Base-by-base conservation (phyloP, 257 asterid species). In the Przewalskia tangutica region DNA sequence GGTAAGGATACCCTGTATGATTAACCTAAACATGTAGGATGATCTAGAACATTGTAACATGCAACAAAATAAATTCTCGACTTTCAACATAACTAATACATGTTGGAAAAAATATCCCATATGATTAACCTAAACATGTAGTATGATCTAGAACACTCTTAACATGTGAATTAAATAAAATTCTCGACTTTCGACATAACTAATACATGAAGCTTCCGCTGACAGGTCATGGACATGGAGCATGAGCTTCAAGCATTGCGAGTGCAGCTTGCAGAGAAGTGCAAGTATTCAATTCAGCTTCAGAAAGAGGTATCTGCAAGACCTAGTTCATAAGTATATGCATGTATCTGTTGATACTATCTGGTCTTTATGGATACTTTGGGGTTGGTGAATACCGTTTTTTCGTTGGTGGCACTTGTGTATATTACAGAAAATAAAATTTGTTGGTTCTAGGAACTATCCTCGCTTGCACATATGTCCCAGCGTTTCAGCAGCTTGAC, bases 171-270 rank as follows among this genome's bases (percentile, higher is more conserved):
- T 9, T 17, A 40, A 42, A 68, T 40, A 27, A 42, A 42, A 42
- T n/a, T 67, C 51, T 67, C 0, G 77, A 44, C 3, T 70, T 70
- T 2, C 10, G 38, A 18, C 56, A 46, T 46, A 46, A 46, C 79
- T 23, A 23, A 73, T 48, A 48, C 23, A 23, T 73, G 44, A 23
- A 6, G 4, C 40, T 27, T 17, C 44, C 1, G 2, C 14, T 73
- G 14, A 50, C 92, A 95, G 98, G 98, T 95, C 77, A 92, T 93
- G 97, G 97, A 95, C 91, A 95, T 95, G 98, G 98, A 95, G 86
- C 97, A 91, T 65, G 98, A 95, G 85, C 98, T 95, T 85, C 93
- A 83, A 82, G 98, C 99, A 87, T 89, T 95, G 78, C 90, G 99
- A 89, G 84, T 84, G 86, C 98, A 95, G 86, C 91, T 95, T 6